Evolutionary conservation across 768 basidiomycete species (phyloP), one percentile per base, ranked within the genome.

Genomic region (Kwoniella heveanensis): DNA sequence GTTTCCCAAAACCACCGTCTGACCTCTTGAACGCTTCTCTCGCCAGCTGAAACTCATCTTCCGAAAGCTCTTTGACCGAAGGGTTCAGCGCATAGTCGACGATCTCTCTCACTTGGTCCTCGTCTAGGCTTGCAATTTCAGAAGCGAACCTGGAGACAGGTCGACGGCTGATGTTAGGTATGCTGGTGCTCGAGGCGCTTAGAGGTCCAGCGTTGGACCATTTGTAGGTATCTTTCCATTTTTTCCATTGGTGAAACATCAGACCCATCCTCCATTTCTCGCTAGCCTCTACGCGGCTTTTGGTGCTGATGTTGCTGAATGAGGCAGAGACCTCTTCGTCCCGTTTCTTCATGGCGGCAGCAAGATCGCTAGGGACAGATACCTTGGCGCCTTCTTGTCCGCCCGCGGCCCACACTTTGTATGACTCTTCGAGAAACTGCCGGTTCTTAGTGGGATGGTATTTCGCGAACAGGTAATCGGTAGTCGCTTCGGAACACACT

Each of bases 151-250:
- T 4, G 6, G 39, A 44, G 6, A 44, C 17, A 17, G 39, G 39
- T 17, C 39, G 39, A 17, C 39, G 39, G 19, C 10, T 44, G 39
- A 44, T 44, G 15, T 44, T 44, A 3, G 39, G 39, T 7, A 44
- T 19, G 19, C 39, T 44, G 39, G 39, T 44, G 19, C 10, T 44
- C 6, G 39, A 44, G 39, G 39, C 39, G 17, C 39, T 17, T 19
- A 44, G 39, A 8, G 9, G 9, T 7, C 17, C 10, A 19, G 4
- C 17, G 3, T 44, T 17, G 4, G 8, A 3, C 8, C 6, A 7
- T 44, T 44, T 44, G 39, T 44, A 44, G 8, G 39, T 44, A 19
- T 44, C 39, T 44, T 44, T 44, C 39, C 39, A 44, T 44, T 44
- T 44, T 17, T 44, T 44, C 39, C 39, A 44, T 3, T 17, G 4